phyloP scores from a whole-genome alignment of 2,329 filamentous ascomycete species.

The Diaporthe longicolla region DNA sequence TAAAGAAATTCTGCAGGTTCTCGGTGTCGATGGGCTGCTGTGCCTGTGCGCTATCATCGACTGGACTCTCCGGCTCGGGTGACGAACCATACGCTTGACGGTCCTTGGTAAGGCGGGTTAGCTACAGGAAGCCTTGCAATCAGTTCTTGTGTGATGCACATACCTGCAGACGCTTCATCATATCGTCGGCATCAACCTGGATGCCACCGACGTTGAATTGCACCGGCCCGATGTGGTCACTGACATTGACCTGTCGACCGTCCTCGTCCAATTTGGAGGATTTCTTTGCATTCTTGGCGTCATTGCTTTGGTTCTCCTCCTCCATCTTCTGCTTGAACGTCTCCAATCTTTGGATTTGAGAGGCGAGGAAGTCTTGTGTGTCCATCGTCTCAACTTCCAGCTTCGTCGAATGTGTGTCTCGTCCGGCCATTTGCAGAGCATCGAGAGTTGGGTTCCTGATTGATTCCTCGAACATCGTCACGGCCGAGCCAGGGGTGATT shows the following conservation, averaged over 20 bases:
- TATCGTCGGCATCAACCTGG: conserved; percentile 94
- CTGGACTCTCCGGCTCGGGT: conserved; percentile 58
- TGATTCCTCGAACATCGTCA: conserved; percentile 82
- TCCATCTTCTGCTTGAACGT: conserved; percentile 70
- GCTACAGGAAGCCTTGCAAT: background rate
- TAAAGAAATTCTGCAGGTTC: conserved; percentile 72
- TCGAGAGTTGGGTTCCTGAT: conserved; percentile 82
- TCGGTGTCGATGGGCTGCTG: conserved; percentile 66
- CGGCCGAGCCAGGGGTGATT: conserved; percentile 70
- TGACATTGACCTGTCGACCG: conserved; percentile 61
- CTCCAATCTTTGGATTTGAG: conserved; percentile 84
- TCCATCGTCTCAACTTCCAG: conserved; percentile 79
- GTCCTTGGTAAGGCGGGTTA: conserved; percentile 61
- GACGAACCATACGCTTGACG: conserved; percentile 68
- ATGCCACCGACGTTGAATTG: conserved; percentile 99
- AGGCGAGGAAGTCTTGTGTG: conserved; percentile 81
- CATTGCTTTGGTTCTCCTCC: conserved; percentile 56
- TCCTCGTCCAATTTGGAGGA: conserved; percentile 52
- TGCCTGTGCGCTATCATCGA: conserved; percentile 50
- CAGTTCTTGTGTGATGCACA: conserved; percentile 43
- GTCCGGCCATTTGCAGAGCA: conserved; percentile 68
- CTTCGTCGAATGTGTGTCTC: conserved; percentile 58
- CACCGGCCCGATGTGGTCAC: conserved; percentile 91
- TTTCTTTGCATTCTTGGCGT: conserved; percentile 68
- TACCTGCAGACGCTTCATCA: conserved; percentile 89